A percentile compares a stretch with the other conserved stretches of the same genome.
Conservation (phyloP, 1,139 yeast genomes). For the Candida mesenterica region DNA sequence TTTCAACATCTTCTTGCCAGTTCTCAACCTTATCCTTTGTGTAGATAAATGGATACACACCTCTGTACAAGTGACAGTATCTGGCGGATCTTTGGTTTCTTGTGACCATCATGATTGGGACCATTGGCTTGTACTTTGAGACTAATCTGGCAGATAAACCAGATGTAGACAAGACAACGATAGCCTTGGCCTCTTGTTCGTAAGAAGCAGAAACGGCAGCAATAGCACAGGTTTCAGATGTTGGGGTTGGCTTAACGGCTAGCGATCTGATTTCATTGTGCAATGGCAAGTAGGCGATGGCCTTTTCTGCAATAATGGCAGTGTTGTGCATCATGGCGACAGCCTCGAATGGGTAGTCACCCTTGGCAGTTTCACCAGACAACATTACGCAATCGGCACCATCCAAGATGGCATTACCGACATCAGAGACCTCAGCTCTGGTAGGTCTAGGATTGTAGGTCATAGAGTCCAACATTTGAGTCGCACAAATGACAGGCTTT, state of each 20-base stretch:
- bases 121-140: constrained; percentile 95
- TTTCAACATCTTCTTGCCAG: constrained; percentile 97
- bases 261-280: constrained; percentile 87
- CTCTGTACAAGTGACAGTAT: constrained; percentile 94
- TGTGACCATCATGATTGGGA: constrained; percentile 97
- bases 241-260: constrained; percentile 85
- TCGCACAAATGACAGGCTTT: constrained; percentile 99
- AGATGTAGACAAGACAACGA: constrained; percentile 90
- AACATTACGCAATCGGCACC: constrained; percentile 99
- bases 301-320: constrained; percentile 93
- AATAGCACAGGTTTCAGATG: constrained; percentile 95
- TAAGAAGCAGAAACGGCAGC: constrained; percentile 95
- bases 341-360: constrained; percentile 96
- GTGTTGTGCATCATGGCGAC: constrained; percentile 99
- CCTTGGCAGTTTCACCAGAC: constrained; percentile 99
- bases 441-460: constrained; percentile 99
- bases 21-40: constrained; percentile 62
- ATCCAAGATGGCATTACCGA: constrained; percentile 97
- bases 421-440: constrained; percentile 99
- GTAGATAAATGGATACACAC: constrained; percentile 96
- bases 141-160: constrained; percentile 95
- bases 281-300: constrained; percentile 83
- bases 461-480: constrained; percentile 99
- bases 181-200: constrained; percentile 96
- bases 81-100: constrained; percentile 93